Conservation (phyloP, 2,329 filamentous ascomycete species). For the Boeremia lycopersici region DNA sequence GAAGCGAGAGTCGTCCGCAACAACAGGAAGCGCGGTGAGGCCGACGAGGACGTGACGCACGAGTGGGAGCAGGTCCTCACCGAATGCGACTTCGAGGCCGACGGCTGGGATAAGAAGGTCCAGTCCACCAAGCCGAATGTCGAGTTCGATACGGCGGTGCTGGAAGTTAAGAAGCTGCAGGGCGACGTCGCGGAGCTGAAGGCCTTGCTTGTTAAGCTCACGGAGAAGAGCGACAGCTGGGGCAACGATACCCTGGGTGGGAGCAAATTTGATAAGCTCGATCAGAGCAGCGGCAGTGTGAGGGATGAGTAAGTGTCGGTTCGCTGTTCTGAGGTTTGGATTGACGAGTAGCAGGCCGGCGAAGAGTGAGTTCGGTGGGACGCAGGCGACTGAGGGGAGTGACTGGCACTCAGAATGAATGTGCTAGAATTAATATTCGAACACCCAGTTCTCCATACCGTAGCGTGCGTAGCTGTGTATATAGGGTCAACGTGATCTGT, state of each 20-base stretch:
- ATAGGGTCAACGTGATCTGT: not conserved
- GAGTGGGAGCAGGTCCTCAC: constrained; percentile 88
- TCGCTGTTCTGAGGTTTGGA: not conserved
- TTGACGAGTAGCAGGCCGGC: not conserved
- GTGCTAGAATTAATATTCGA: not conserved
- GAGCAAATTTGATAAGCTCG: constrained; percentile 33
- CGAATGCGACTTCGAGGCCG: constrained; percentile 77
- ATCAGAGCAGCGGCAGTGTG: constrained; percentile 32
- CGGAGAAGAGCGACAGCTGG: constrained; percentile 32
- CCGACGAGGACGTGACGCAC: constrained; percentile 85
- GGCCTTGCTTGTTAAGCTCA: constrained; percentile 42
- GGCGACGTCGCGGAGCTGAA: constrained; percentile 54
- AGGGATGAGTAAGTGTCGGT: constrained; percentile 21
- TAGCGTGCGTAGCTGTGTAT: not conserved
- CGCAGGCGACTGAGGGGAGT: constrained; percentile 21
- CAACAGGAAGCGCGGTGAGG: constrained; percentile 81
- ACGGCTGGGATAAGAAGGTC: constrained; percentile 85
- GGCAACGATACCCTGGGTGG: constrained; percentile 39
- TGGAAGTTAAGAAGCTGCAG: constrained; percentile 62
- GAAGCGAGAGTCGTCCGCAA: constrained; percentile 64
- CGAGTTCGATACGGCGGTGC: constrained; percentile 75
- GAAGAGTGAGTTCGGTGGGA: constrained; percentile 31
- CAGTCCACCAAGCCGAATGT: constrained; percentile 79
- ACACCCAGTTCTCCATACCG: too few species aligned
- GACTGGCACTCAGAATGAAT: constrained; percentile 26